Evolutionary conservation across 768 basidiomycete genomes (phyloP).

Genomic region (Sarcodon sp.): DNA sequence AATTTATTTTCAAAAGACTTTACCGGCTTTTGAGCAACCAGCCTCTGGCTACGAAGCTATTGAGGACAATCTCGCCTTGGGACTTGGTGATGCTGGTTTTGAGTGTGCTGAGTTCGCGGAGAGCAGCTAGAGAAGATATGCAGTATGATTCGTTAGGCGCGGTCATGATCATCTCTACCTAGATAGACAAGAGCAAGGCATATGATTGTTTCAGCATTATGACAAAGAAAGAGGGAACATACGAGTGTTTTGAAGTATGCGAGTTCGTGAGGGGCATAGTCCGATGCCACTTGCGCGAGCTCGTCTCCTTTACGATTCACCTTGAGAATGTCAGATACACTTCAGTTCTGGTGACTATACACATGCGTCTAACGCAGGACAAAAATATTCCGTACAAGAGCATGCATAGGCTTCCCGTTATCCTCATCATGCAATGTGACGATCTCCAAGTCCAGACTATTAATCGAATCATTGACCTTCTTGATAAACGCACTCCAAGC

Average conservation of each 20-base stretch:
- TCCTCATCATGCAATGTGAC: conserved; percentile 48
- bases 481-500: conserved; percentile 51
- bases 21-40: conserved; percentile 70
- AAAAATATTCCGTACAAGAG: conserved; percentile 36
- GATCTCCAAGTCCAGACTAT: conserved; percentile 66
- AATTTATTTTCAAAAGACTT: conserved; percentile 13
- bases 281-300: conserved; percentile 75
- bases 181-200: conserved; percentile 1
- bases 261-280: conserved; percentile 70
- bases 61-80: conserved; percentile 59
- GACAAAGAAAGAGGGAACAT: conserved; percentile 13
- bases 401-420: conserved; percentile 51
- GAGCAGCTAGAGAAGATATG: conserved; percentile 62
- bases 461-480: conserved; percentile 46
- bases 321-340: conserved; percentile 21
- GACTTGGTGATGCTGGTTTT: conserved; percentile 53
- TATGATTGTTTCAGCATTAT: background rate
- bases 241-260: conserved; percentile 78
- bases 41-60: conserved; percentile 75
- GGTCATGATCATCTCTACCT: conserved; percentile 85
- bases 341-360: background rate
- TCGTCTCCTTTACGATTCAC: conserved; percentile 74
- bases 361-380: background rate
- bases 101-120: conserved; percentile 53
- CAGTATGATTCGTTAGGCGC: conserved; percentile 66